Evolutionary conservation across 2,329 filamentous ascomycete species (phyloP), one percentile per base, ranked within the genome.

Genomic region (Stachybotrys echinatus): DNA sequence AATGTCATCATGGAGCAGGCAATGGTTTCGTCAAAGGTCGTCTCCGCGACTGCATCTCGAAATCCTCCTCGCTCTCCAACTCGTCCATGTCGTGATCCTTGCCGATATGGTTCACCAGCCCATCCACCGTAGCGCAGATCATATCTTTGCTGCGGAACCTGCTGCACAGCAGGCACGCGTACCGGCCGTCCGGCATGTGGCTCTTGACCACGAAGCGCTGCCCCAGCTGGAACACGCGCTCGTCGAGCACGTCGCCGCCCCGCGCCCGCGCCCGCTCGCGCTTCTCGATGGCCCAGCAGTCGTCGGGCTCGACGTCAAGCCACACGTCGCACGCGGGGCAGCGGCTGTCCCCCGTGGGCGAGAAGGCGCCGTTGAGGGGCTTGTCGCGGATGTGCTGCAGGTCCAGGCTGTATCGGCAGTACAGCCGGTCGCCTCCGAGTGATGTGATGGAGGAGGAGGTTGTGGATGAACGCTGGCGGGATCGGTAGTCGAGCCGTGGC

Each of bases 171-270:
- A 61, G 47, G 7, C 58, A 61, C 2, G 58, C 58, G 18, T 54
- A 61, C 14, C 58, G 50, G 14, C 58, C 58, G 5, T 61, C 56
- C 5, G 58, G 51, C 0, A 55, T 59, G 17, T 61, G 58, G 2
- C 58, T 58, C 12, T 61, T 61, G 10, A 61, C 37, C 1, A 61
- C 50, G 31, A 61, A 61, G 27, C 58, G 57, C 5, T 55, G 58
- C 10, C 50, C 54, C 39, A 58, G 47, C 10, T 57, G 31, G 42
- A 59, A 58, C 40, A 61, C 58, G 31, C 59, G 45, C 7, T 58
- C 55, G 10, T 61, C 58, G 6, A 59, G 56, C 8, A 61, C 52
- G 3, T 61, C 52, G 3, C 55, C 44, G 23, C 51, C 55, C 7
- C 47, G 47, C 23, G 58, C 48, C 18, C 44, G 27, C 3, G 52